Conservation (phyloP, 257 asterid species). For the Nicotiana otophora region DNA sequence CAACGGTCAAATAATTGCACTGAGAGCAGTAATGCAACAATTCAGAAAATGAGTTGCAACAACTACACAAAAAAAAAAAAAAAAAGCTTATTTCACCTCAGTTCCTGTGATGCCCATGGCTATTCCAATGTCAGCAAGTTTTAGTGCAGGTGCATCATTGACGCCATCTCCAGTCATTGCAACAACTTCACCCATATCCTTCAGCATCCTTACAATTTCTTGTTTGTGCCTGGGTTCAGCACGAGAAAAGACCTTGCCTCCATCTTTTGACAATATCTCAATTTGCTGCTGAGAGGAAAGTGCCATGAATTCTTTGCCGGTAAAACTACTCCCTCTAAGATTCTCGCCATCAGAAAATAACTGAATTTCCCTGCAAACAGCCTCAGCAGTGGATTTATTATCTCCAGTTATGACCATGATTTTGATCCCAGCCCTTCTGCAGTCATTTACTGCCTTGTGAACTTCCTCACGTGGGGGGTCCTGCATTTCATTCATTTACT, state of each 20-base stretch:
- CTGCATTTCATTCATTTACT: constrained; percentile 29
- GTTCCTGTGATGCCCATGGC: constrained; percentile 96
- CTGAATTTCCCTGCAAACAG: constrained; percentile 68
- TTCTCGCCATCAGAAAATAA: constrained; percentile 55
- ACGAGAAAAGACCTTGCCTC: constrained; percentile 82
- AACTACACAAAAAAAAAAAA: not conserved
- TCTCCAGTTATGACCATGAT: constrained; percentile 96
- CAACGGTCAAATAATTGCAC: not conserved
- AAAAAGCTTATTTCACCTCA: constrained; percentile 41
- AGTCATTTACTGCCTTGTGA: constrained; percentile 59
- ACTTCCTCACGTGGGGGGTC: constrained; percentile 98
- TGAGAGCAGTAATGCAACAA: not conserved
- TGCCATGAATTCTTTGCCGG: constrained; percentile 77
- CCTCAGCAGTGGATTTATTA: constrained; percentile 93
- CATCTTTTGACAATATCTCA: constrained; percentile 52
- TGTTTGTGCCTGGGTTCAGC: constrained; percentile 94
- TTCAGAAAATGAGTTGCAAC: not conserved
- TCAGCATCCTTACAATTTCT: constrained; percentile 79
- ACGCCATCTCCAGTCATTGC: constrained; percentile 99
- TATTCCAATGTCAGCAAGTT: constrained; percentile 89
- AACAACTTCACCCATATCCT: constrained; percentile 79
- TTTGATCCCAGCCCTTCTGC: constrained; percentile 77
- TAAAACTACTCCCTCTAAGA: constrained; percentile 55
- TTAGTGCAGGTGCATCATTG: constrained; percentile 92
- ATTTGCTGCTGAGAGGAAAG: constrained; percentile 56